A percentile compares a stretch with the other conserved stretches of the same genome.
These are phyloP conservation scores for Cercospora zeina DNA, from an alignment of 2,329 filamentous ascomycete genomes.

Conservation along the genomic window DNA sequence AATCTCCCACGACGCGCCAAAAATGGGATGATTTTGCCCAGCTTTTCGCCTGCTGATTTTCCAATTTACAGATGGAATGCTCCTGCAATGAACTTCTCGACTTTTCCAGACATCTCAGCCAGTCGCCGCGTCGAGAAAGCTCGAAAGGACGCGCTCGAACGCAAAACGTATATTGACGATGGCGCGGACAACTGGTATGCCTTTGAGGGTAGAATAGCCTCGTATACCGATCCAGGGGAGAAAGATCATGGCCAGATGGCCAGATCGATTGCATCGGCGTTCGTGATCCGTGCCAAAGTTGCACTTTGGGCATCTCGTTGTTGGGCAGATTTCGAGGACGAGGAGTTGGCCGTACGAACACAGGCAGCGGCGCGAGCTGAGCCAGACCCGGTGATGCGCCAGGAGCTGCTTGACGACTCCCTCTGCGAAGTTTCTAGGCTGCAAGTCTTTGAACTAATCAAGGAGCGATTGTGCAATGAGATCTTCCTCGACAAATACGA, in stretches of 20 bases:
- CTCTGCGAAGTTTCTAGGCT: constrained; percentile 28
- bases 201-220: constrained; percentile 18
- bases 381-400: constrained; percentile 13
- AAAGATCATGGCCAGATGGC: constrained; percentile 13
- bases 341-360: constrained; percentile 25
- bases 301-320: constrained; percentile 24
- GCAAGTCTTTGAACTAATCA: constrained; percentile 26
- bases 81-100: background rate
- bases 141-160: constrained; percentile 18
- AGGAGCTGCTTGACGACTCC: constrained; percentile 12
- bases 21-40: constrained; percentile 5
- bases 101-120: constrained; percentile 13
- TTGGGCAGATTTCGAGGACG: constrained; percentile 30
- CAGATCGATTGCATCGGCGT: constrained; percentile 23
- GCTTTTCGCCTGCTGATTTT: constrained; percentile 16
- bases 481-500: constrained; percentile 24
- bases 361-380: constrained; percentile 18
- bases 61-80: constrained; percentile 26
- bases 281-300: constrained; percentile 30
- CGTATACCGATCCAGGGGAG: background rate
- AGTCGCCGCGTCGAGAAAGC: constrained; percentile 16
- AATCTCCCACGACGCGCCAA: background rate
- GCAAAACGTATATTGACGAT: constrained; percentile 16
- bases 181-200: constrained; percentile 30
- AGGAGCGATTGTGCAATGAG: constrained; percentile 28